Base-by-base conservation (phyloP, 805 yeast genomes). In the Kodamaea hsintzibuensis region DNA sequence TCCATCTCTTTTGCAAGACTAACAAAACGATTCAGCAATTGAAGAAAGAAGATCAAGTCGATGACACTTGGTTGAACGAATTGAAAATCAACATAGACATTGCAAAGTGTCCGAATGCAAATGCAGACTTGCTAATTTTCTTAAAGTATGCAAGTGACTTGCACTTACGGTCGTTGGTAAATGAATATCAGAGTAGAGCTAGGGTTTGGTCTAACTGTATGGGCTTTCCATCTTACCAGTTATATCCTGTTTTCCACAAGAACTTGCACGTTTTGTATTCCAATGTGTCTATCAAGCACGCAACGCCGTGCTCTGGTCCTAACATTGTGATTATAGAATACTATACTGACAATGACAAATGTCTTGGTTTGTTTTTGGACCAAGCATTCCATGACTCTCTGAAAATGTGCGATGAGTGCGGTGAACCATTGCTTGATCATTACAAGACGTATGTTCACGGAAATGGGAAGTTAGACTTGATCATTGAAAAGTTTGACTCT, bases 241-340 rank as follows among this genome's bases (percentile, higher is more conserved):
- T 76, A 10, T 74, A 75, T 47, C 81, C 81, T 0, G 64, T 74
- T 3, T 75, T 73, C 42, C 97, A 93, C 65, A 96, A 91, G 62
- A 87, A 82, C 60, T 83, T 96, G 30, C 82, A 88, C 5, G 82
- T 91, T 12, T 73, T 93, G 19, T 90, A 88, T 62, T 88, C 96
- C 1, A 82, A 90, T 72, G 93, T 91, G 0, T 88, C 93, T 2
- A 82, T 85, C 7, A 87, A 86, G 61, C 88, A 90, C 42, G 88
- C 96, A 0, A 91, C 96, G 0, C 98, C 98, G 0, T 95, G 99
- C 63, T 76, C 85, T 42, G 98, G 98, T 0, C 99, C 99, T 0
- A 90, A 84, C 52, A 76, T 84, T n/a, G 84, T 89, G 35, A 83
- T 85, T 1, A 86, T 92, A 48, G 97, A 92, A 57, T 96, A 80